A percentile compares a stretch with the other conserved stretches of the same genome.
Conservation (phyloP, 1,284 basidiomycete species). For the Rugiboletus extremiorientalis region DNA sequence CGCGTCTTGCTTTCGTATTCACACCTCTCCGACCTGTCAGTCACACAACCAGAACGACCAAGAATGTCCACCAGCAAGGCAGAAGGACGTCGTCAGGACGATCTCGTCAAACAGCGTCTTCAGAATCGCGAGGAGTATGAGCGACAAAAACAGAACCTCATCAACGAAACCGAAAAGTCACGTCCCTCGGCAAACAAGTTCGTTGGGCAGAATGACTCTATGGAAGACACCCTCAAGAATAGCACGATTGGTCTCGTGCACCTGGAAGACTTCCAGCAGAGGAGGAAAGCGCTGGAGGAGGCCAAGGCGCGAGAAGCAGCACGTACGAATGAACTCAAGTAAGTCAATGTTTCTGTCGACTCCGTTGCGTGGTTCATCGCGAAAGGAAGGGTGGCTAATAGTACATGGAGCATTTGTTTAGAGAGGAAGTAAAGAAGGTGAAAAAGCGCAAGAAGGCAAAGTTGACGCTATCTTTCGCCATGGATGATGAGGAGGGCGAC, state of each 20-base stretch:
- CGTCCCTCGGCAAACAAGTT: slow-evolving; percentile 86
- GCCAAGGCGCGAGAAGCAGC: slow-evolving; percentile 90
- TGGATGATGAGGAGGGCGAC: slow-evolving; percentile 72
- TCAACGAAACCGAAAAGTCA: slow-evolving; percentile 81
- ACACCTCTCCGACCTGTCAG: neutral
- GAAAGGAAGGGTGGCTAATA: slow-evolving; percentile 53
- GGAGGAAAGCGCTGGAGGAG: slow-evolving; percentile 89
- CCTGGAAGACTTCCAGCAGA: slow-evolving; percentile 91
- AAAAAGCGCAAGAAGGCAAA: slow-evolving; percentile 88
- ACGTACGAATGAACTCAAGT: slow-evolving; percentile 79
- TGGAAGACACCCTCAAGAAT: slow-evolving; percentile 93
- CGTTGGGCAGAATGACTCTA: slow-evolving; percentile 90
- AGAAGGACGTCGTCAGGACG: slow-evolving; percentile 78
- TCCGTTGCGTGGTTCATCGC: neutral
- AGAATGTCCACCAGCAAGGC: slow-evolving; percentile 65
- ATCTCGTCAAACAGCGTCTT: slow-evolving; percentile 75
- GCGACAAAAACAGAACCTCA: slow-evolving; percentile 83
- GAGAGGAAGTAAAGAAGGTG: slow-evolving; percentile 81
- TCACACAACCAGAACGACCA: slow-evolving; percentile 18
- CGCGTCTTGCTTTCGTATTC: neutral
- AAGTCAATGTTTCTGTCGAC: slow-evolving; percentile 38
- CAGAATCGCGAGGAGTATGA: slow-evolving; percentile 88
- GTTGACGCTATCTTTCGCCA: slow-evolving; percentile 85
- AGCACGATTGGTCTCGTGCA: slow-evolving; percentile 92
- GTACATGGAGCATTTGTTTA: slow-evolving; percentile 79